Base-by-base conservation (phyloP, 106 monocot species). In the Gastrodia elata region DNA sequence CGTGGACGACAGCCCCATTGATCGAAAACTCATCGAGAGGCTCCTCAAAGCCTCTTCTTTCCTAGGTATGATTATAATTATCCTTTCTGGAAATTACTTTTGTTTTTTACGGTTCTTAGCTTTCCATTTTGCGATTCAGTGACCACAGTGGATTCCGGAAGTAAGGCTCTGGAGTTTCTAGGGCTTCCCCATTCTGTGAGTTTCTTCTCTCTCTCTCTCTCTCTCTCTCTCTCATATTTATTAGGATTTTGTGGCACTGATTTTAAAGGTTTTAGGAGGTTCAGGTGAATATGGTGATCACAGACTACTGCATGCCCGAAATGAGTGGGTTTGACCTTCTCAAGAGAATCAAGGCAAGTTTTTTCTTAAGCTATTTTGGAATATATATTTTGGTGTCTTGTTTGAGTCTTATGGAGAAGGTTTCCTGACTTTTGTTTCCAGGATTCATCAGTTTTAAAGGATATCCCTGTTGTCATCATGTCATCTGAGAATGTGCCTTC, bases 321-420 rank as follows among this genome's bases (percentile, higher is more conserved):
- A 88, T 88, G 84, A 88, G 74, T 44, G 88, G 88, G 7, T 88
- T 82, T 76, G 88, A 88, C 70, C 77, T 88, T 39, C 80, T 88
- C 16, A 88, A 85, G 77, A 88, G 46, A 38, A 82, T 88, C 36
- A 88, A 88, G 84, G 88, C 77, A 13, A 16, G 38, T 59, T 38
- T 30, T 61, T 52, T 40, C 28, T 64, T 32, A 10, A 11, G 34
- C 11, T n/a, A 1, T 33, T 11, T 11, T 10, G 11, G 30, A 14
- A 8, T 11, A 11, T 24, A 37, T 18, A 2, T 11, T 39, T 69
- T 2, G 11, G 1, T 3, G 35, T 69, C 8, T 7, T 68, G 8
- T 32, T 61, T 61, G 61, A 61, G 26, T 15, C 30, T 28, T 11
- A 61, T 61, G 61, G 30, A 32, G 26, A 61, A 61, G 1, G 8